These are phyloP conservation scores for sweet orange (Citrus sinensis) DNA, from an alignment of 345 rosid species.

Conservation along the genomic window DNA sequence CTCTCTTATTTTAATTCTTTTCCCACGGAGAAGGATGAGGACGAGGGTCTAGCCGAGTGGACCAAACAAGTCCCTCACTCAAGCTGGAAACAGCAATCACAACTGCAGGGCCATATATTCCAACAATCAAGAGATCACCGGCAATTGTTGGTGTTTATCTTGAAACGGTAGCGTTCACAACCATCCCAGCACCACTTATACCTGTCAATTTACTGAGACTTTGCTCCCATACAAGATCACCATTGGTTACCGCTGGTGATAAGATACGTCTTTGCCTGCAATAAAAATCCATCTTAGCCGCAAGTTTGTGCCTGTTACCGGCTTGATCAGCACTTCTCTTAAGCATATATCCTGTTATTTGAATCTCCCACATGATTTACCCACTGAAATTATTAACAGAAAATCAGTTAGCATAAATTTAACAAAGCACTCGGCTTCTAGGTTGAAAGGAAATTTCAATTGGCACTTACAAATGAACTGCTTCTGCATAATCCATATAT, in stretches of 20 bases:
- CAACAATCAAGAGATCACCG: slow-evolving; percentile 26
- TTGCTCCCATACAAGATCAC: slow-evolving; percentile 6
- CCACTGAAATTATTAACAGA: slow-evolving; percentile 29
- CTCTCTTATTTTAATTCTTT: slow-evolving; percentile 2
- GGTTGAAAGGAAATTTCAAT: not conserved
- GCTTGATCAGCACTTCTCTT: slow-evolving; percentile 18
- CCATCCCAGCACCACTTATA: slow-evolving; percentile 5
- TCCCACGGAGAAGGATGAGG: slow-evolving; percentile 21
- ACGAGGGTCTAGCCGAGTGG: slow-evolving; percentile 31
- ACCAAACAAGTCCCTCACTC: slow-evolving; percentile 40
- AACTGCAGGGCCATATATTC: slow-evolving; percentile 42
- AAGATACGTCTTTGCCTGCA: slow-evolving; percentile 46
- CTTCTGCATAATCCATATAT: not conserved
- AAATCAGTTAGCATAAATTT: not conserved
- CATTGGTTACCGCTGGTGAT: slow-evolving; percentile 42
- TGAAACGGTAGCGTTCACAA: slow-evolving; percentile 28
- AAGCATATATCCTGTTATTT: slow-evolving; percentile 30
- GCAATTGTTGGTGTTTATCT: slow-evolving; percentile 45
- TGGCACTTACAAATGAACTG: slow-evolving; percentile 2
- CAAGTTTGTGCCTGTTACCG: slow-evolving; percentile 14
- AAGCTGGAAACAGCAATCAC: slow-evolving; percentile 35
- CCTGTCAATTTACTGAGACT: too few relatives aligned
- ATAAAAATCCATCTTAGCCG: slow-evolving; percentile 37
- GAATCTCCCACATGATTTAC: slow-evolving; percentile 39
- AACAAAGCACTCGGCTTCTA: not conserved